phyloP scores from a whole-genome alignment of 768 basidiomycete genomes.

The Serendipita indica region DNA sequence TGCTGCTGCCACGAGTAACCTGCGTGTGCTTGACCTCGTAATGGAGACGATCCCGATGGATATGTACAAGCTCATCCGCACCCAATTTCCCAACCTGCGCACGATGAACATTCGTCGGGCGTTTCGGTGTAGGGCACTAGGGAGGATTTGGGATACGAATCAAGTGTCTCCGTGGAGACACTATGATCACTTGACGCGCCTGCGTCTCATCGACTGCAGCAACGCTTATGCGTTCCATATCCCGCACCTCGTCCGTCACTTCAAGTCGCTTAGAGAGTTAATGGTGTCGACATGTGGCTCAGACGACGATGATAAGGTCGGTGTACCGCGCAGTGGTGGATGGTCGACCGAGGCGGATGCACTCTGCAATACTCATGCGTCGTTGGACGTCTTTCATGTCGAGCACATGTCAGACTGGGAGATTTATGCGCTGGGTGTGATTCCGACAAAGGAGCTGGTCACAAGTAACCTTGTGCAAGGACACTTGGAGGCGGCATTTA shows the following conservation, averaged over 20 bases:
- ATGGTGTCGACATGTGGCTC: neutral
- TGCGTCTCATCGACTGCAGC: neutral
- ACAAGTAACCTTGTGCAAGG: neutral
- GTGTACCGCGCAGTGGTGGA: neutral
- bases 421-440: neutral
- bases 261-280: neutral
- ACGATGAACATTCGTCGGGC: neutral
- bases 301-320: neutral
- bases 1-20: neutral
- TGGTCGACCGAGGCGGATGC: neutral
- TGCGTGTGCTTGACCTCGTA: no score
- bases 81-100: neutral
- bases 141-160: neutral
- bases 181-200: neutral
- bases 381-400: neutral
- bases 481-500: neutral
- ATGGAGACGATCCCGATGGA: neutral
- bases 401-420: conserved; percentile 2
- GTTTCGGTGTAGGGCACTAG: neutral
- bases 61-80: neutral
- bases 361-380: neutral
- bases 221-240: neutral
- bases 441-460: conserved; percentile 1
- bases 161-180: neutral
- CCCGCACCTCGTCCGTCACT: neutral